These are phyloP conservation scores for Oryza coarctata DNA, from an alignment of 176 grass and related monocot genomes.

Conservation along the genomic window DNA sequence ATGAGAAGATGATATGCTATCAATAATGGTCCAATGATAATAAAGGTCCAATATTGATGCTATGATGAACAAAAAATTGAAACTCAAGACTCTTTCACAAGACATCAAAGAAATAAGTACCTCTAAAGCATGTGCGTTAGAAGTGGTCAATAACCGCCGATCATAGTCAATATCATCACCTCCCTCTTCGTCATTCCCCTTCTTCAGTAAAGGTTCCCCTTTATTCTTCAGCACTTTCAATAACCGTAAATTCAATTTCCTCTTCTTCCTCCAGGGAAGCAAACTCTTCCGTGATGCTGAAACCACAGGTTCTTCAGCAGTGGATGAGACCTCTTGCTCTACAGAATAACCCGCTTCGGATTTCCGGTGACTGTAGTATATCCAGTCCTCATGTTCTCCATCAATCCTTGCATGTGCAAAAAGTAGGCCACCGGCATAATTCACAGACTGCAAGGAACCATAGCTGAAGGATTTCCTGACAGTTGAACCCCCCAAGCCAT, in stretches of 20 bases:
- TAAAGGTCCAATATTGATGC: neutral
- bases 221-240: slow-evolving; percentile 53
- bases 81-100: neutral
- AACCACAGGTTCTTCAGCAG: slow-evolving; percentile 35
- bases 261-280: slow-evolving; percentile 91
- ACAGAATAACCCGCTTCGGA: slow-evolving; percentile 68
- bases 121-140: slow-evolving; percentile 56
- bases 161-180: slow-evolving; percentile 98
- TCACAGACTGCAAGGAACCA: slow-evolving; percentile 72
- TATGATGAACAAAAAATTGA: neutral
- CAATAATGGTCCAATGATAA: slow-evolving; percentile 2
- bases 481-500: slow-evolving; percentile 48
- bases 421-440: slow-evolving; percentile 57
- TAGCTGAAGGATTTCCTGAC: slow-evolving; percentile 95
- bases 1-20: slow-evolving; percentile 26
- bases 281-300: slow-evolving; percentile 58
- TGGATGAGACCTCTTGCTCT: slow-evolving; percentile 43
- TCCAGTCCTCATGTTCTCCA: slow-evolving; percentile 74
- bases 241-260: slow-evolving; percentile 7
- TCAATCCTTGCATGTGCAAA: slow-evolving; percentile 57
- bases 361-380: slow-evolving; percentile 79
- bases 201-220: slow-evolving; percentile 95
- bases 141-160: slow-evolving; percentile 71
- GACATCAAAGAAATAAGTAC: slow-evolving; percentile 42
- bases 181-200: slow-evolving; percentile 80